Conservation (phyloP, 75 land plant species). For the Selaginella moellendorffii region DNA sequence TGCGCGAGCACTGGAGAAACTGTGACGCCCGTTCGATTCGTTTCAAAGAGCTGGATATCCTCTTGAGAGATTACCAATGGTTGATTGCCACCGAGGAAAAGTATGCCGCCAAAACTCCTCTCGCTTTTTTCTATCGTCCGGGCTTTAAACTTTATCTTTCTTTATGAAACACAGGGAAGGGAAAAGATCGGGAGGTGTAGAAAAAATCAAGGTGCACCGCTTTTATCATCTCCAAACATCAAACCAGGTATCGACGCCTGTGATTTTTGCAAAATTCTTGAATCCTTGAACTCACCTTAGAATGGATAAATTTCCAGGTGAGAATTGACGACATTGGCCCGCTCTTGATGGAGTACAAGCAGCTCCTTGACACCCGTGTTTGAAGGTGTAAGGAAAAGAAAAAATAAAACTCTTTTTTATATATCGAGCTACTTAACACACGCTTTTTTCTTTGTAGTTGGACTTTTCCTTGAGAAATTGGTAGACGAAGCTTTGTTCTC, state of each 20-base stretch:
- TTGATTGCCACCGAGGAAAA: constrained; percentile 27
- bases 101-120: constrained; percentile 15
- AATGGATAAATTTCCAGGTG: constrained; percentile 31
- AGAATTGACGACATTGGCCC: constrained; percentile 69
- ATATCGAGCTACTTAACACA: too few species aligned
- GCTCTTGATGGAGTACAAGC: constrained; percentile 56
- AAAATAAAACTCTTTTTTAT: too few species aligned
- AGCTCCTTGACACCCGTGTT: constrained; percentile 19
- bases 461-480: too few species aligned
- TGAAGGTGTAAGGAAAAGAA: too few species aligned
- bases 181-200: background rate
- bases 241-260: constrained; percentile 45
- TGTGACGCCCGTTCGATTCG: constrained; percentile 37
- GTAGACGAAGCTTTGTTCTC: too few species aligned
- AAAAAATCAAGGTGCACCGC: constrained; percentile 13
- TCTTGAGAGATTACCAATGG: constrained; percentile 77
- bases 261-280: background rate
- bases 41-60: constrained; percentile 56
- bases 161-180: constrained; percentile 7
- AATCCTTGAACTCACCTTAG: background rate
- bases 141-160: background rate
- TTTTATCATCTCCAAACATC: constrained; percentile 64
- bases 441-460: too few species aligned
- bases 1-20: constrained; percentile 72
- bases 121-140: background rate